A percentile compares a stretch with the other conserved stretches of the same genome.
Evolutionary conservation across 805 yeast species (phyloP).

Genomic region (Metschnikowia cubensis): DNA sequence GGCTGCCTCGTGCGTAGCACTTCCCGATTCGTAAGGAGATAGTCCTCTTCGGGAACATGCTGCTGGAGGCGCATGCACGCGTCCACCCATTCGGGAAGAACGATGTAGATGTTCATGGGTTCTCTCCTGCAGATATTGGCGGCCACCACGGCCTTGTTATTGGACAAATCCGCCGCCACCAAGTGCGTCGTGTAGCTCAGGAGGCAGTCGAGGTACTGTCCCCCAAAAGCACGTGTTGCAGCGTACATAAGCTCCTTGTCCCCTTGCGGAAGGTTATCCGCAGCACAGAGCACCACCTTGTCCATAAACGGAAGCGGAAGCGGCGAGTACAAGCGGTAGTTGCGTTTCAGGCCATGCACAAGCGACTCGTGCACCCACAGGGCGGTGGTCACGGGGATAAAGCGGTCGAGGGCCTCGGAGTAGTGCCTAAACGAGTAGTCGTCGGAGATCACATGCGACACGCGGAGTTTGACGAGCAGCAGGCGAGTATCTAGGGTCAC

Average conservation of each 20-base stretch:
- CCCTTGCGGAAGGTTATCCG: conserved; percentile 51
- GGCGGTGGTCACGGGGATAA: conserved; percentile 64
- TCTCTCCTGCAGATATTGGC: conserved; percentile 27
- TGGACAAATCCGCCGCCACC: conserved; percentile 49
- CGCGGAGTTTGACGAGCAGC: conserved; percentile 5
- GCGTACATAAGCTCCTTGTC: conserved; percentile 66
- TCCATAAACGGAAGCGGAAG: conserved; percentile 64
- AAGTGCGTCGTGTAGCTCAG: conserved; percentile 78
- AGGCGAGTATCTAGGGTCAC: not conserved
- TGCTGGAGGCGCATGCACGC: conserved; percentile 56
- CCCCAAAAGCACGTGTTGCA: conserved; percentile 74
- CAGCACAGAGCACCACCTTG: conserved; percentile 55
- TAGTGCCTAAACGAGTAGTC: conserved; percentile 52
- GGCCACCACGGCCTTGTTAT: conserved; percentile 59
- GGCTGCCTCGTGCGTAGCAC: conserved; percentile 22
- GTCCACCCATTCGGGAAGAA: conserved; percentile 77
- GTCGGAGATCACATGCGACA: conserved; percentile 51
- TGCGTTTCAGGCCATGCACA: conserved; percentile 19
- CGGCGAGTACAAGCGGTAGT: conserved; percentile 64
- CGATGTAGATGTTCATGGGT: conserved; percentile 49
- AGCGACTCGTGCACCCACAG: conserved; percentile 57
- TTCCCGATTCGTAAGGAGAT: conserved; percentile 32
- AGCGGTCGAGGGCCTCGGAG: conserved; percentile 40
- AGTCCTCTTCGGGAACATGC: conserved; percentile 50
- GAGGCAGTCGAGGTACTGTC: conserved; percentile 58